These are phyloP conservation scores for Penicillium sp. DNA, from an alignment of 2,329 filamentous ascomycete species.

Conservation along the genomic window DNA sequence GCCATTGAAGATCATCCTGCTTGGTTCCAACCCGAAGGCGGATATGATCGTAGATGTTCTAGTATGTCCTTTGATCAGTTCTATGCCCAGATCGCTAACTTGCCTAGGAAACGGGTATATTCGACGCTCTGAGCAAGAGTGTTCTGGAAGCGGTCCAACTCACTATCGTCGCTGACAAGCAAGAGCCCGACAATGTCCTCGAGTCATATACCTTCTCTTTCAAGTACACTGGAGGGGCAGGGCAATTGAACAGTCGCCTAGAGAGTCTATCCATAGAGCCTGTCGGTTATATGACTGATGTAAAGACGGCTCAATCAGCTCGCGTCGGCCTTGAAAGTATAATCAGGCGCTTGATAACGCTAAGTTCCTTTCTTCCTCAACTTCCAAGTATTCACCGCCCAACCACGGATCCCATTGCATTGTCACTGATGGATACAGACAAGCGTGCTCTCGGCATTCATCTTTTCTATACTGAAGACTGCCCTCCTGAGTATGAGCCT, in stretches of 20 bases:
- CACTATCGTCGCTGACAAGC: slow-evolving; percentile 48
- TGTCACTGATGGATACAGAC: slow-evolving; percentile 27
- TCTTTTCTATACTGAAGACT: slow-evolving; percentile 51
- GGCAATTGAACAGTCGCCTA: slow-evolving; percentile 37
- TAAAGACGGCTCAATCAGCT: slow-evolving; percentile 46
- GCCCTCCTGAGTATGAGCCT: slow-evolving; percentile 45
- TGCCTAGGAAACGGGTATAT: slow-evolving; percentile 54
- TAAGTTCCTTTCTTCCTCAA: slow-evolving; percentile 44
- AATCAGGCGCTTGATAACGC: slow-evolving; percentile 46
- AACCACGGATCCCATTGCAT: too few species aligned
- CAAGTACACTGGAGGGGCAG: slow-evolving; percentile 42
- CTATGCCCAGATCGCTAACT: slow-evolving; percentile 27
- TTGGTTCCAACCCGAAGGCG: slow-evolving; percentile 45
- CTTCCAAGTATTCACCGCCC: slow-evolving; percentile 46
- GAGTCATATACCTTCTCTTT: slow-evolving; percentile 58
- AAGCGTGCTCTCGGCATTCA: slow-evolving; percentile 50
- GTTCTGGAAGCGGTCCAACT: slow-evolving; percentile 53
- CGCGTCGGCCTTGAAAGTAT: slow-evolving; percentile 49
- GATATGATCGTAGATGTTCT: slow-evolving; percentile 54
- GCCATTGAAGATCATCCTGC: slow-evolving; percentile 47
- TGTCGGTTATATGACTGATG: slow-evolving; percentile 36
- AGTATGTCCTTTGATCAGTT: slow-evolving; percentile 37
- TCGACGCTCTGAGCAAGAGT: slow-evolving; percentile 50
- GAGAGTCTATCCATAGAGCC: slow-evolving; percentile 35
- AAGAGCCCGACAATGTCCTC: slow-evolving; percentile 45